phyloP scores from a whole-genome alignment of 257 asterid genomes.

The Nicotiana benthamiana region DNA sequence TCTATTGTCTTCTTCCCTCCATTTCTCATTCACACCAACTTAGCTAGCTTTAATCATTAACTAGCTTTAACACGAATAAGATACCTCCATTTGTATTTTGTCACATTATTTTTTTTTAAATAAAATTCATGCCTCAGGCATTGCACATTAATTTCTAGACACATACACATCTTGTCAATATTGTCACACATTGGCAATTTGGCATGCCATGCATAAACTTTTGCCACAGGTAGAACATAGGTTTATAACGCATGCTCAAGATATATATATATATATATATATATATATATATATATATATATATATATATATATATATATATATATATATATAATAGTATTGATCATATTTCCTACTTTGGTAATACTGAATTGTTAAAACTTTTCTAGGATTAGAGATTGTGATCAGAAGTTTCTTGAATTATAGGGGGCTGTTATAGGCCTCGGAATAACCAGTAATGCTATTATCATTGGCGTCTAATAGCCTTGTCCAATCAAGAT shows the following conservation, averaged over 20 bases:
- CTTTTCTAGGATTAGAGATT: not conserved
- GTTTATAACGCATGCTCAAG: not conserved
- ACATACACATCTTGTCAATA: not conserved
- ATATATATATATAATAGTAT: not conserved
- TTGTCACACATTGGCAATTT: not conserved
- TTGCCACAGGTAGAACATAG: not conserved
- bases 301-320: too few species aligned
- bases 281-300: too few species aligned
- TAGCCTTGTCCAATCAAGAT: not conserved
- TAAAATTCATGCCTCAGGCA: not conserved
- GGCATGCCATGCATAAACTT: not conserved
- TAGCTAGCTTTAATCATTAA: too few species aligned
- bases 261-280: too few species aligned
- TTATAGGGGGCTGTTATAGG: not conserved
- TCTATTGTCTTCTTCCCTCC: too few species aligned
- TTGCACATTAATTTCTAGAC: not conserved
- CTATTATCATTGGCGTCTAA: not conserved
- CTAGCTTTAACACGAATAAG: too few species aligned
- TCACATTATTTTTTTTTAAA: not conserved
- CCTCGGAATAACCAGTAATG: not conserved
- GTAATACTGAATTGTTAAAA: not conserved
- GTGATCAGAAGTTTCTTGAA: conserved; percentile 2
- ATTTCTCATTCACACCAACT: too few species aligned
- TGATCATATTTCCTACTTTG: not conserved
- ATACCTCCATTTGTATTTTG: not conserved